Evolutionary conservation across 108 stramenopile species (phyloP).

Genomic region (Skeletonema tropicum): DNA sequence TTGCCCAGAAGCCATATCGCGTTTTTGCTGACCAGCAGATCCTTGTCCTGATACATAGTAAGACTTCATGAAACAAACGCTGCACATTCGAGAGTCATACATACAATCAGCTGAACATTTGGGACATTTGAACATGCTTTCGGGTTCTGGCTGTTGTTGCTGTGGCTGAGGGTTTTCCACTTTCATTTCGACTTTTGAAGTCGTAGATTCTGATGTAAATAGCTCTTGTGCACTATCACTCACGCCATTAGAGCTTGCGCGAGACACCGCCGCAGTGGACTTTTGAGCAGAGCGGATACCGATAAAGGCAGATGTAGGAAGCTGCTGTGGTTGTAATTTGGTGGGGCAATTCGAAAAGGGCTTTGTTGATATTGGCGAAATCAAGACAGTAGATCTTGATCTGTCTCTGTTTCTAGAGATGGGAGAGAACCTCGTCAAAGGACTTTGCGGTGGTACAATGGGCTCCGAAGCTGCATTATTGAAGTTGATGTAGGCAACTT

Average conservation of each 20-base stretch:
- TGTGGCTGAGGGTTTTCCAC: neutral
- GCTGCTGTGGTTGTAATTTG: neutral
- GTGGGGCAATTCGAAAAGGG: neutral
- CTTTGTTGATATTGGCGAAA: slow-evolving; percentile 17
- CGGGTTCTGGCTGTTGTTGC: neutral
- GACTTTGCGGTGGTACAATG: neutral
- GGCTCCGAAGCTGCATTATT: slow-evolving; percentile 6
- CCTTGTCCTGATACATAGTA: slow-evolving; percentile 1
- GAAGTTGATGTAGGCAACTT: slow-evolving; percentile 1
- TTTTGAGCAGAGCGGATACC: slow-evolving; percentile 8
- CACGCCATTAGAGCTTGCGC: neutral
- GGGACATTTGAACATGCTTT: slow-evolving; percentile 21
- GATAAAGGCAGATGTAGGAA: neutral
- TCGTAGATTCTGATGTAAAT: neutral
- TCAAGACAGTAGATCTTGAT: neutral
- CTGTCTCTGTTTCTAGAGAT: slow-evolving; percentile 3
- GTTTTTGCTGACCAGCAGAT: neutral
- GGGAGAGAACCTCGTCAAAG: neutral
- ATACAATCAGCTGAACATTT: slow-evolving; percentile 19
- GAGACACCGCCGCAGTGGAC: neutral
- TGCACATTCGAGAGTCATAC: slow-evolving; percentile 19
- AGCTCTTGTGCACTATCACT: neutral
- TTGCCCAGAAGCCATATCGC: neutral
- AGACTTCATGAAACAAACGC: slow-evolving; percentile 8
- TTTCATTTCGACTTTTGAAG: neutral